A percentile compares a stretch with the other conserved stretches of the same genome.
Conservation (phyloP, 345 rosid species). For the Pseudoturritis turrita region DNA sequence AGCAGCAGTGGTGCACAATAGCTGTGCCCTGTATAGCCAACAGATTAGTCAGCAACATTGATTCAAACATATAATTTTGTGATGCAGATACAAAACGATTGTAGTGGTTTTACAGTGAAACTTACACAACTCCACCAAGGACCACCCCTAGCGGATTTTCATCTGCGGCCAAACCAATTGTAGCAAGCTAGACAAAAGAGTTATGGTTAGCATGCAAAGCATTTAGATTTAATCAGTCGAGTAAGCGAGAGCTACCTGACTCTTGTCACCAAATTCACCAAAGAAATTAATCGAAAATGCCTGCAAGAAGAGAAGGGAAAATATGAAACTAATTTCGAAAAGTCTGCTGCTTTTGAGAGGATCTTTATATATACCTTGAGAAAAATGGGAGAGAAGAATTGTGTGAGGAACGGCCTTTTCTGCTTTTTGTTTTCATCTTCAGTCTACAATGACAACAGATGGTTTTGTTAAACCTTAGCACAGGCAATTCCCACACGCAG, state of each 20-base stretch:
- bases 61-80: neutral
- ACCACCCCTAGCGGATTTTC: constrained; percentile 91
- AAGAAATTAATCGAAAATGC: constrained; percentile 95
- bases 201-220: constrained; percentile 16
- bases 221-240: neutral
- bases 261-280: constrained; percentile 99
- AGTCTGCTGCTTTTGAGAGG: neutral
- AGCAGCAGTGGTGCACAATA: constrained; percentile 90
- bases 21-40: constrained; percentile 60
- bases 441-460: constrained; percentile 34
- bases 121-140: constrained; percentile 90
- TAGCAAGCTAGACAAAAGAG: constrained; percentile 65
- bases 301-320: constrained; percentile 39
- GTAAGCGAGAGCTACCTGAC: constrained; percentile 58
- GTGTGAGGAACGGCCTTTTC: constrained; percentile 62
- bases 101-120: neutral
- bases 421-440: constrained; percentile 76
- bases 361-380: constrained; percentile 56
- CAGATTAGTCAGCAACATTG: constrained; percentile 4
- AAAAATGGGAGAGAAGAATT: constrained; percentile 84
- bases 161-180: constrained; percentile 95
- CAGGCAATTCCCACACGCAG: neutral
- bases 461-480: neutral
- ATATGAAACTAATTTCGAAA: constrained; percentile 12
- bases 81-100: neutral